Base-by-base conservation (phyloP, 331 rosid genomes). In the Malus hybrid region DNA sequence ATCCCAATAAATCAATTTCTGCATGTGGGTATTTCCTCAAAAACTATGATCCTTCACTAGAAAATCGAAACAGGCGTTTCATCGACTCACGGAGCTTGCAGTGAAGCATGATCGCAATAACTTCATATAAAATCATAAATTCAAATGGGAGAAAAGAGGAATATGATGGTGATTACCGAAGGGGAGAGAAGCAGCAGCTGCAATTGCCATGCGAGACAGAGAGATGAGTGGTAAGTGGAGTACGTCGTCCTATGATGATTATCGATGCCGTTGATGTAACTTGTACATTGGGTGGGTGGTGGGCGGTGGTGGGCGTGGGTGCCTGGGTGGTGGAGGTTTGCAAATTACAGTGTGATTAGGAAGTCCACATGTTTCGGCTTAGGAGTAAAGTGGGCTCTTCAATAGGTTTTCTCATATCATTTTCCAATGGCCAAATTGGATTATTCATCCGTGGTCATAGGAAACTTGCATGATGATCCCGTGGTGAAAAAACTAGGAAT, bases 171-270 rank as follows among this genome's bases (percentile, higher is more conserved):
- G 50, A 50, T 80, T 85, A 85, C 91, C 91, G 5, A 84, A 62
- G 62, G 85, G 79, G 50, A 85, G 67, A 20, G 88, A 74, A 73
- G 88, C 75, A 72, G 88, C 78, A 15, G 73, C 83, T 7, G 85
- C 84, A 29, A 85, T 29, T 42, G 85, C 85, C 91, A 88, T 88
- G 39, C 44, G 74, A 69, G 50, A 42, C 42, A 20, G 42, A 73
- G 33, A 24, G 64, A 60, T 5, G 73, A 48, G 70, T 12, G 4
- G 16, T 28, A 13, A 59, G 33, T 7, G 16, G 73, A 62, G 78
- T 33, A 73, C 22, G n/a, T 14, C 13, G 75, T 71, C 75, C 52
- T 55, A 70, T 70, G 29, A 27, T 28, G 67, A 14, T 28, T 28
- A 29, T 15, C 67, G 67, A 2, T 28, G 67, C 16, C 67, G 39